Conservation (phyloP, 2,329 filamentous ascomycete species). For the Venturiaceae sp. region DNA sequence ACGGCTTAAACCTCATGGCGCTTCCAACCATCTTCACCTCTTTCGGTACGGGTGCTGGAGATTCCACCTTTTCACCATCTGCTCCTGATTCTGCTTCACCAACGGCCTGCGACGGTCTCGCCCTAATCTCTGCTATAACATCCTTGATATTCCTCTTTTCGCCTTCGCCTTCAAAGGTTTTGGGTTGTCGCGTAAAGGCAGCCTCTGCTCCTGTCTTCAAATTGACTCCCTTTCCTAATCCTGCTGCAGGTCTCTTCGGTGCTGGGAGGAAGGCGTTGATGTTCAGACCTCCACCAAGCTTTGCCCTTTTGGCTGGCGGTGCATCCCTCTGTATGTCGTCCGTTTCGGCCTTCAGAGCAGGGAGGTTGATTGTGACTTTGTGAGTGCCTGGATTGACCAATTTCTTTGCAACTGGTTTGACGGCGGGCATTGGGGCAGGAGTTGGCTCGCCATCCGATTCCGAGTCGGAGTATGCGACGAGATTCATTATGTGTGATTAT, state of each 20-base stretch:
- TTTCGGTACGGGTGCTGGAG: conserved; percentile 19
- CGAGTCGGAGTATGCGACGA: conserved; percentile 79
- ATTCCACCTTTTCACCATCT: conserved; percentile 11
- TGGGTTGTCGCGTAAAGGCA: conserved; percentile 59
- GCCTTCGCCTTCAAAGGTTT: conserved; percentile 10
- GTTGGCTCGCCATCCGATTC: conserved; percentile 43
- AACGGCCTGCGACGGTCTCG: conserved; percentile 12
- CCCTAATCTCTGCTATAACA: conserved; percentile 17
- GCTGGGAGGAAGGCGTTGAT: conserved; percentile 83
- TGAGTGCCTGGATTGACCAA: conserved; percentile 74
- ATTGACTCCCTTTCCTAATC: conserved; percentile 50
- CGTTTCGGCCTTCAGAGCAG: conserved; percentile 39
- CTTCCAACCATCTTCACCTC: conserved; percentile 64
- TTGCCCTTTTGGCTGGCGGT: conserved; percentile 63
- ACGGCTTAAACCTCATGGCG: conserved; percentile 77
- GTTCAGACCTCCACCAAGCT: conserved; percentile 51
- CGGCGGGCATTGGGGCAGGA: conserved; percentile 45
- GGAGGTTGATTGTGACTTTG: conserved; percentile 76
- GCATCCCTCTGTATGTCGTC: conserved; percentile 36
- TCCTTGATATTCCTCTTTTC: conserved; percentile 25
- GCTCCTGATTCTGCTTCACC: conserved; percentile 17
- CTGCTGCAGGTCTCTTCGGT: conserved; percentile 52
- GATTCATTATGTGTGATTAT: conserved; percentile 46
- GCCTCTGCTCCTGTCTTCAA: conserved; percentile 77
- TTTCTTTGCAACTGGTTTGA: conserved; percentile 39